These are phyloP conservation scores for Lanmaoa rubissima DNA, from an alignment of 768 basidiomycete genomes.

Conservation along the genomic window DNA sequence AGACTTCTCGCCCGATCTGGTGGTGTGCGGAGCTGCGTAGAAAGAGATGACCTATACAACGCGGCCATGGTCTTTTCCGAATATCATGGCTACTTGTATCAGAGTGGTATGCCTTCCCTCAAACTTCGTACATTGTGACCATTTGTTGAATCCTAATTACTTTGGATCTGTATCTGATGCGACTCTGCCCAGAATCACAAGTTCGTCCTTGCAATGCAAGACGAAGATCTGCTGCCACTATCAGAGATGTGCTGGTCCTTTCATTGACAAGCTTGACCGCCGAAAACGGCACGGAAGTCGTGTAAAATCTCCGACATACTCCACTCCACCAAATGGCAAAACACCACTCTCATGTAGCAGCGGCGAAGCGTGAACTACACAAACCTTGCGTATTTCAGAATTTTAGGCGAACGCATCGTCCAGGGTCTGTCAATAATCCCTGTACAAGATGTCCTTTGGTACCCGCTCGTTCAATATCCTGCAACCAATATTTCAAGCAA, in stretches of 20 bases:
- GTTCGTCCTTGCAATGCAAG: not conserved
- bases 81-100: too few species aligned
- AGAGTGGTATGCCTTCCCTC: too few species aligned
- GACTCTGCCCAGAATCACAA: too few species aligned
- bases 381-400: not conserved
- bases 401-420: not conserved
- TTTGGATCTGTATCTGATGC: too few species aligned
- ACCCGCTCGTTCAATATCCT: too few species aligned
- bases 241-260: too few species aligned
- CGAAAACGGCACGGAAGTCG: not conserved
- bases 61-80: not conserved
- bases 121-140: too few species aligned
- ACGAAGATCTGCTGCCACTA: too few species aligned
- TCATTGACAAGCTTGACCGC: too few species aligned
- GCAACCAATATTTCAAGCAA: not conserved
- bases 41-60: not conserved
- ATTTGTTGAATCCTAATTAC: not conserved
- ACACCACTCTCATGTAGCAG: not conserved
- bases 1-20: conserved; percentile 81
- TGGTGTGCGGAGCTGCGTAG: conserved; percentile 79
- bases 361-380: not conserved
- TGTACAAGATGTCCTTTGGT: too few species aligned
- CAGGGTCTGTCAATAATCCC: too few species aligned
- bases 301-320: not conserved
- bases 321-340: not conserved